A percentile compares a stretch with the other conserved stretches of the same genome.
phyloP scores from a whole-genome alignment of 1,284 basidiomycete genomes.

The Ustilago sp. region DNA sequence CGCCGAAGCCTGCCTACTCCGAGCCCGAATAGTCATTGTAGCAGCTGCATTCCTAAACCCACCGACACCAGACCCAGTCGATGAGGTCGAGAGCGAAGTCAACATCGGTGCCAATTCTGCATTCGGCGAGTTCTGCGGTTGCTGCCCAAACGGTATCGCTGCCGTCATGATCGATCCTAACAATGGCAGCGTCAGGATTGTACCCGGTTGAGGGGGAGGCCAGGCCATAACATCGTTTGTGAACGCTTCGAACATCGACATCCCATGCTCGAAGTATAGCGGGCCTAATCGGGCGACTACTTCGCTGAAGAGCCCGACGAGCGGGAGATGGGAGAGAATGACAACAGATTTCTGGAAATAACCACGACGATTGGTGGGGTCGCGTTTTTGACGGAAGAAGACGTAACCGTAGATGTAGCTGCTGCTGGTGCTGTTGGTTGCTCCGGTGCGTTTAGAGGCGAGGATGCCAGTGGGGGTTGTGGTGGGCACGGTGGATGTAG shows the following conservation, averaged over 20 bases:
- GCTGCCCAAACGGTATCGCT: constrained; percentile 59
- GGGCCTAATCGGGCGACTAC: constrained; percentile 78
- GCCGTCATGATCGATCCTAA: constrained; percentile 56
- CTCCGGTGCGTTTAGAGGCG: constrained; percentile 6
- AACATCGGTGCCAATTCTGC: constrained; percentile 32
- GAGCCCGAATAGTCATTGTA: constrained; percentile 38
- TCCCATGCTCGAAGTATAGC: constrained; percentile 64
- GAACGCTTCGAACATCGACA: constrained; percentile 64
- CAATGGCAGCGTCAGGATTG: constrained; percentile 56
- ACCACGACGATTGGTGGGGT: constrained; percentile 61
- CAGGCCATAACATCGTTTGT: constrained; percentile 57
- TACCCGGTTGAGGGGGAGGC: constrained; percentile 59
- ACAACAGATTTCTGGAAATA: constrained; percentile 80
- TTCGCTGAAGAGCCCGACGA: constrained; percentile 82
- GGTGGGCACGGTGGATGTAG: not conserved
- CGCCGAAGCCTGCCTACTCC: constrained; percentile 19
- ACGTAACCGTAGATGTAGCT: constrained; percentile 68
- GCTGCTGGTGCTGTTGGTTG: constrained; percentile 56
- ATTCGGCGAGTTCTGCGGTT: constrained; percentile 58
- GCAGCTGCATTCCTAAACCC: constrained; percentile 35
- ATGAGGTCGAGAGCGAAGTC: constrained; percentile 3
- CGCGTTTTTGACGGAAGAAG: constrained; percentile 66
- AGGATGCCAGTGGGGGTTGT: constrained; percentile 11
- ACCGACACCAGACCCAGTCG: constrained; percentile 3
- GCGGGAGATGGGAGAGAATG: constrained; percentile 84